Conservation (phyloP, 805 yeast genomes). For the Metschnikowia noctiluminum region DNA sequence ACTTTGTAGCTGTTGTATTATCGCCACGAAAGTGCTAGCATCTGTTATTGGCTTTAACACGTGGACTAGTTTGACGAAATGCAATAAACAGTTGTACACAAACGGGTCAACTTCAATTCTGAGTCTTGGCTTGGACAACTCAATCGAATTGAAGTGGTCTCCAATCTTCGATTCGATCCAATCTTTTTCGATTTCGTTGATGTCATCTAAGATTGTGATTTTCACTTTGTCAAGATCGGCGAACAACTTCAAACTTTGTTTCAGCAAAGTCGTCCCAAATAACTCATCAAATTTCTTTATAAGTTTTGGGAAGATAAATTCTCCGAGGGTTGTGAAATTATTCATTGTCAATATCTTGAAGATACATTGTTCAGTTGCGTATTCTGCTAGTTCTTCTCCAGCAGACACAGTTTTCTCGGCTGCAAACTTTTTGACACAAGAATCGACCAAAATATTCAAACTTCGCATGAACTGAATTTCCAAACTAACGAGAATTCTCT, state of each 20-base stretch:
- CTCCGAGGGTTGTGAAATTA: slow-evolving; percentile 36
- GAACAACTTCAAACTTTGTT: slow-evolving; percentile 37
- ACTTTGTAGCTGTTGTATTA: slow-evolving; percentile 38
- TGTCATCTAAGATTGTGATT: slow-evolving; percentile 39
- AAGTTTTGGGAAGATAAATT: slow-evolving; percentile 29
- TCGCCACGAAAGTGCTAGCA: slow-evolving; percentile 30
- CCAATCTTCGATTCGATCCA: slow-evolving; percentile 30
- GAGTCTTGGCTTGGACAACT: slow-evolving; percentile 33
- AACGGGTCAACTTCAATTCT: slow-evolving; percentile 35
- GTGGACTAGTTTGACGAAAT: slow-evolving; percentile 39
- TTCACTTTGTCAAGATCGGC: slow-evolving; percentile 41
- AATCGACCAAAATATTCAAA: slow-evolving; percentile 38
- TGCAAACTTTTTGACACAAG: slow-evolving; percentile 38
- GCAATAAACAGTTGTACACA: slow-evolving; percentile 36
- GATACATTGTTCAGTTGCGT: slow-evolving; percentile 24
- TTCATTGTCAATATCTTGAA: slow-evolving; percentile 43
- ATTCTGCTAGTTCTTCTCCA: slow-evolving; percentile 12
- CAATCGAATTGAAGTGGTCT: slow-evolving; percentile 21
- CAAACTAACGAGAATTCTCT: slow-evolving; percentile 37
- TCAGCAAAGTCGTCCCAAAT: slow-evolving; percentile 33
- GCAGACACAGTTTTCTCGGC: slow-evolving; percentile 12
- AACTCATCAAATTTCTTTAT: slow-evolving; percentile 32
- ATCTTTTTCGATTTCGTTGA: slow-evolving; percentile 33
- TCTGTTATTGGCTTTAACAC: slow-evolving; percentile 40
- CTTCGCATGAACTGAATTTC: slow-evolving; percentile 46